Conservation (phyloP, 176 grass and related monocot species). For the Oropetium thomaeum region DNA sequence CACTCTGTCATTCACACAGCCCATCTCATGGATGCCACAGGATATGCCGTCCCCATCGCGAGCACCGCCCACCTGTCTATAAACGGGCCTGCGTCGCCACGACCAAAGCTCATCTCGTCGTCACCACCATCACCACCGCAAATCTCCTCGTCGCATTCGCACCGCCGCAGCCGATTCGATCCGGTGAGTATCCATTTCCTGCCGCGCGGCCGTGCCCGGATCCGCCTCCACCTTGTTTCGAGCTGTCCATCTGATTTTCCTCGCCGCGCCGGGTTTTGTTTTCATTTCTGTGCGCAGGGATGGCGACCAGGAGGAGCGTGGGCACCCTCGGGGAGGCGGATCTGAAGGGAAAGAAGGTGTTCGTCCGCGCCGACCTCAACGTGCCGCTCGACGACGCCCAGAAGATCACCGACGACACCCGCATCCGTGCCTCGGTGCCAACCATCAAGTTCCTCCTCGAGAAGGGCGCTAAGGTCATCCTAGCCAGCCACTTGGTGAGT, state of each 20-base stretch:
- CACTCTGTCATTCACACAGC: not conserved
- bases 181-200: slow-evolving; percentile 17
- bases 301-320: slow-evolving; percentile 94
- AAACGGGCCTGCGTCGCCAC: slow-evolving; percentile 18
- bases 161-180: slow-evolving; percentile 28
- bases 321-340: slow-evolving; percentile 65
- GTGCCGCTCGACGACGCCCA: slow-evolving; percentile 88
- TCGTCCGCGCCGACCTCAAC: slow-evolving; percentile 90
- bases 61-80: slow-evolving; percentile 3
- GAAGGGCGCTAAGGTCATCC: slow-evolving; percentile 81
- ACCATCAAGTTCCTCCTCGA: slow-evolving; percentile 84
- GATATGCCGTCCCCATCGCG: slow-evolving; percentile 16
- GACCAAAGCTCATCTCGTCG: not conserved
- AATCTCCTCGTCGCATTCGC: not conserved
- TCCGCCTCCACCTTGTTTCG: not conserved
- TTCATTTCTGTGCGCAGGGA: slow-evolving; percentile 34
- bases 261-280: not conserved
- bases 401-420: slow-evolving; percentile 94
- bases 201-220: not conserved
- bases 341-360: slow-evolving; percentile 89
- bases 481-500: slow-evolving; percentile 84
- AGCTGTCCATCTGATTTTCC: not conserved
- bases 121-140: not conserved
- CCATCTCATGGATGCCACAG: not conserved
- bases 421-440: slow-evolving; percentile 80